Percentiles rank a stretch among this genome's conserved stretches.
These are phyloP conservation scores for Neonectria ditissima DNA, from an alignment of 2,329 filamentous ascomycete species.

Conservation along the genomic window DNA sequence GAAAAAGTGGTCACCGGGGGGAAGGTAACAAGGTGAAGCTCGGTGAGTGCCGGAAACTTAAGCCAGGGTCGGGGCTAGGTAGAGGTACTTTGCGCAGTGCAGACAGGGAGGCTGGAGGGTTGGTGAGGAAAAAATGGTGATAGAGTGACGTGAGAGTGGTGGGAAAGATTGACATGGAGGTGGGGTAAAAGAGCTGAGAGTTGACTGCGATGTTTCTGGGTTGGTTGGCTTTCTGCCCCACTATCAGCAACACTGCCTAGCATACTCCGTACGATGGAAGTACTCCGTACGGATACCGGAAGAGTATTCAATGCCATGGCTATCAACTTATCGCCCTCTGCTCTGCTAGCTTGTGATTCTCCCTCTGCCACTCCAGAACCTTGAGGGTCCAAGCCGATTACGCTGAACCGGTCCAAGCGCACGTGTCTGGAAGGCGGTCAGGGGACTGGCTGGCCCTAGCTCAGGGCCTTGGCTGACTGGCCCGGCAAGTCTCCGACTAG, in stretches of 20 bases:
- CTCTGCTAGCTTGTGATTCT: too few relatives aligned
- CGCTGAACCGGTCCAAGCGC: constrained; percentile 26
- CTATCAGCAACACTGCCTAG: constrained; percentile 26
- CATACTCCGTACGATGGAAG: too few relatives aligned
- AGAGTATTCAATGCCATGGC: background rate
- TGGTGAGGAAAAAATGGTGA: constrained; percentile 9
- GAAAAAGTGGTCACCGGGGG: constrained; percentile 7
- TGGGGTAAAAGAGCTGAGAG: constrained; percentile 26
- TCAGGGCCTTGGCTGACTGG: constrained; percentile 34
- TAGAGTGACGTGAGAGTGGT: constrained; percentile 15
- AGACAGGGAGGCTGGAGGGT: background rate
- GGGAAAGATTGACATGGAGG: constrained; percentile 26
- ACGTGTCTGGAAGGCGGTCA: constrained; percentile 46
- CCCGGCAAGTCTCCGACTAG: constrained; percentile 25
- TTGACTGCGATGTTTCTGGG: background rate
- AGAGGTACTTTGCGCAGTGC: background rate
- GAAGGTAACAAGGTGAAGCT: constrained; percentile 13
- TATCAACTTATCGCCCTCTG: background rate
- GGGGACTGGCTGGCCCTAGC: constrained; percentile 40
- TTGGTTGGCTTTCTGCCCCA: constrained; percentile 27
- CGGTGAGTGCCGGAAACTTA: constrained; percentile 13
- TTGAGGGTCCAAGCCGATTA: constrained; percentile 21
- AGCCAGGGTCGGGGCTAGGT: background rate
- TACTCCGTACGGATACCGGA: background rate
- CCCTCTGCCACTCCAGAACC: too few relatives aligned